These are phyloP conservation scores for Cryptosporidium parvum DNA, from an alignment of 169 alveolate species.

Conservation along the genomic window DNA sequence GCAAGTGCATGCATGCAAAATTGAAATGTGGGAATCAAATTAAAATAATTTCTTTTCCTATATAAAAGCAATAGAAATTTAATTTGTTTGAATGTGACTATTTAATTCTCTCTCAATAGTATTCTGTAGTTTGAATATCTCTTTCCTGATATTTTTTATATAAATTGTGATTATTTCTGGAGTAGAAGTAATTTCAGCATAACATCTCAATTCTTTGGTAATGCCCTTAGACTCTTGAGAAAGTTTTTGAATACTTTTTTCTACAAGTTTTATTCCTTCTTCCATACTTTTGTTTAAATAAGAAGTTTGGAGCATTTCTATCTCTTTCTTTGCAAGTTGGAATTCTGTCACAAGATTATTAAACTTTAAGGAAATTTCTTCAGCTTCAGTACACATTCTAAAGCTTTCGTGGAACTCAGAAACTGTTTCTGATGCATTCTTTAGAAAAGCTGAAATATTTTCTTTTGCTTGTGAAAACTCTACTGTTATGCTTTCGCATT, in stretches of 20 bases:
- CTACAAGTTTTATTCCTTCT: constrained; percentile 6
- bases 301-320: neutral
- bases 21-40: neutral
- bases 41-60: neutral
- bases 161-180: neutral
- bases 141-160: constrained; percentile 2
- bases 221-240: constrained; percentile 35
- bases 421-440: constrained; percentile 7
- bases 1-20: neutral
- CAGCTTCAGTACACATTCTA: constrained; percentile 9
- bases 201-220: constrained; percentile 23
- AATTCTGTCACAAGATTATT: neutral
- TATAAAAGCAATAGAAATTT: neutral
- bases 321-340: neutral
- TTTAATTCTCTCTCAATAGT: constrained; percentile 58
- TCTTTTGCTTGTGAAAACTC: constrained; percentile 26
- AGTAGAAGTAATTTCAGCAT: neutral
- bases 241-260: constrained; percentile 4
- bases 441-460: neutral
- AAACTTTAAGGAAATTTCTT: constrained; percentile 29
- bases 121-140: constrained; percentile 20
- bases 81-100: neutral
- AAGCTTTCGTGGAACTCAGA: neutral
- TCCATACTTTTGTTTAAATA: constrained; percentile 11
- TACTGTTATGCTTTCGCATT: constrained; percentile 30